Percentiles rank a stretch among this genome's conserved stretches.
These are phyloP conservation scores for Puccinia hordei DNA, from an alignment of 1,284 basidiomycete genomes.

Conservation along the genomic window DNA sequence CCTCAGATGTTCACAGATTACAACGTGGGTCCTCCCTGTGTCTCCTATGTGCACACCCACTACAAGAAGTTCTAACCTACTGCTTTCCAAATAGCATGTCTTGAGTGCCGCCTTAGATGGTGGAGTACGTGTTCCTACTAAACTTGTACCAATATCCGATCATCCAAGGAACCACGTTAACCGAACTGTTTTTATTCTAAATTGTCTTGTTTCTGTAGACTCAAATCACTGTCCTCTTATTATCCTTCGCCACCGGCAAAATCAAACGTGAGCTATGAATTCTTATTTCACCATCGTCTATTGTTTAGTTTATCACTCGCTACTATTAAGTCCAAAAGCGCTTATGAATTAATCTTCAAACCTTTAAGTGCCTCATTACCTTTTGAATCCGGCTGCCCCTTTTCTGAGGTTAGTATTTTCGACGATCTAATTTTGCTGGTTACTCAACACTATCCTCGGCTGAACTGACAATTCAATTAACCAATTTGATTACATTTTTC, in stretches of 20 bases:
- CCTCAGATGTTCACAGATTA: slow-evolving; percentile 40
- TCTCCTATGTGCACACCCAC: background rate
- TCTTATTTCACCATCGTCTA: background rate
- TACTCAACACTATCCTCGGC: background rate
- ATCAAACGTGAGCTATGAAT: slow-evolving; percentile 39
- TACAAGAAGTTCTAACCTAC: background rate
- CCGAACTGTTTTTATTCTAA: background rate
- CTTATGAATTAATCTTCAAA: background rate
- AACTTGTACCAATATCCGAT: background rate
- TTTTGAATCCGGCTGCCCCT: slow-evolving; percentile 48
- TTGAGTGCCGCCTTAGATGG: slow-evolving; percentile 51
- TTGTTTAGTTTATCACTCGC: background rate
- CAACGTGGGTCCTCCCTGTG: slow-evolving; percentile 11
- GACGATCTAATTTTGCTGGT: background rate
- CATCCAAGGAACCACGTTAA: background rate
- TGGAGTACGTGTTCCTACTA: slow-evolving; percentile 37
- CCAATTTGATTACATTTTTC: background rate
- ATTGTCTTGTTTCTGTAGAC: slow-evolving; percentile 16
- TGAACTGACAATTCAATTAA: background rate
- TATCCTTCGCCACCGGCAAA: slow-evolving; percentile 47
- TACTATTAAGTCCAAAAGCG: background rate
- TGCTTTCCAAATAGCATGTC: slow-evolving; percentile 34
- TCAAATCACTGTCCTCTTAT: slow-evolving; percentile 44
- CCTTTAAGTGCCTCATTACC: slow-evolving; percentile 40
- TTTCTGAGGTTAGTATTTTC: slow-evolving; percentile 27